Percentiles rank a stretch among this genome's conserved stretches.
These are phyloP conservation scores for Penicillium herquei DNA, from an alignment of 495 filamentous ascomycete species.

Conservation along the genomic window DNA sequence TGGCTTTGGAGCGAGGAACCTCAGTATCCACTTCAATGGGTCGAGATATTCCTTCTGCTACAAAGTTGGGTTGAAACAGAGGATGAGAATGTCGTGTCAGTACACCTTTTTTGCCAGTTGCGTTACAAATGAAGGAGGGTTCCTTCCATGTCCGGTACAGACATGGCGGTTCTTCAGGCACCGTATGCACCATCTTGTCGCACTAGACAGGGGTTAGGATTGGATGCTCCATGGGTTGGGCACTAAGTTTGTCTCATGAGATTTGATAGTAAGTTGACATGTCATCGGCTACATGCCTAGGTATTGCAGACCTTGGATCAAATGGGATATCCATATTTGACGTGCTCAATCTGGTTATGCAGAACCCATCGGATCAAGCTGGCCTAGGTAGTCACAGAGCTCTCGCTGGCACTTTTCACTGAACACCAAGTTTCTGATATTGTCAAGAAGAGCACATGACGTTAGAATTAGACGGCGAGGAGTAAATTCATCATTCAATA, in stretches of 20 bases:
- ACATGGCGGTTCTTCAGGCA: slow-evolving; percentile 31
- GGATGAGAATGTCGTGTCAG: slow-evolving; percentile 5
- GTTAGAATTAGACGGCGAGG: too few species aligned
- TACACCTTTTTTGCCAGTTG: slow-evolving; percentile 1
- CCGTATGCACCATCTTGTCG: slow-evolving; percentile 25
- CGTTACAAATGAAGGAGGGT: slow-evolving; percentile 18
- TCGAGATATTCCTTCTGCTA: not conserved
- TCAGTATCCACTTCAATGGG: slow-evolving; percentile 1
- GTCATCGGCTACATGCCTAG: slow-evolving; percentile 22
- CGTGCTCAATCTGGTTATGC: not conserved
- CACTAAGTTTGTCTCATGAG: not conserved
- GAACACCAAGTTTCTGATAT: not conserved
- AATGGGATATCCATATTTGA: slow-evolving; percentile 24
- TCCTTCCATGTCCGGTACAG: slow-evolving; percentile 25
- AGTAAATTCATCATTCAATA: too few species aligned
- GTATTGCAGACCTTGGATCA: slow-evolving; percentile 26
- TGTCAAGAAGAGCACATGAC: not conserved
- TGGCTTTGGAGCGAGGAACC: slow-evolving; percentile 18
- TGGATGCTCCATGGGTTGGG: slow-evolving; percentile 9
- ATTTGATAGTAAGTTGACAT: slow-evolving; percentile 17
- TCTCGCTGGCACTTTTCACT: too few species aligned
- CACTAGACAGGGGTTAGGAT: slow-evolving; percentile 19
- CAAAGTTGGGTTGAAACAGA: too few species aligned
- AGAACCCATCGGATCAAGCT: not conserved
- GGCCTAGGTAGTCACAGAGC: not conserved